Conservation (phyloP, 176 grass and related monocot species). For the Eleusine coracana region DNA sequence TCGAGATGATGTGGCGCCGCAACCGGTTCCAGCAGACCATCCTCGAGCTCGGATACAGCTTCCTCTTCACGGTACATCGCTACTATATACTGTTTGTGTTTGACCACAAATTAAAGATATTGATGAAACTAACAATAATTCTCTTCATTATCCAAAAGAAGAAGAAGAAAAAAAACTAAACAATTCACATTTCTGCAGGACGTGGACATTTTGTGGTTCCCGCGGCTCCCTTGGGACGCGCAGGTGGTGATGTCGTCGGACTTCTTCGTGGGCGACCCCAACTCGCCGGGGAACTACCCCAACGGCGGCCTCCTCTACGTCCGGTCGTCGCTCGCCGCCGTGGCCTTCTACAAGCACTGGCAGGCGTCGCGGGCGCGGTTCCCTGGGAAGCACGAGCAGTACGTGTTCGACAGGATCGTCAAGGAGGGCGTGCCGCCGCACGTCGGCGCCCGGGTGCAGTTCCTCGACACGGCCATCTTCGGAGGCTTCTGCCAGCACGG, state of each 20-base stretch:
- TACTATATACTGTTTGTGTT: background rate
- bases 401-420: conserved; percentile 70
- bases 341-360: conserved; percentile 72
- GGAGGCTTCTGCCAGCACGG: conserved; percentile 67
- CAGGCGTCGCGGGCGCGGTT: conserved; percentile 46
- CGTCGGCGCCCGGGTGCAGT: conserved; percentile 50
- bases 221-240: conserved; percentile 25
- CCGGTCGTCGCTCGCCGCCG: conserved; percentile 22
- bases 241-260: conserved; percentile 70
- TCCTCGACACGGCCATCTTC: conserved; percentile 62
- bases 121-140: too few relatives aligned
- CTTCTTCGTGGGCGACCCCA: conserved; percentile 52
- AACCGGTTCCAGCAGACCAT: conserved; percentile 62
- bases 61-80: conserved; percentile 62
- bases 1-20: conserved; percentile 84
- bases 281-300: conserved; percentile 47
- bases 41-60: conserved; percentile 74
- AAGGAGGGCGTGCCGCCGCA: conserved; percentile 51
- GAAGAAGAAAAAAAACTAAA: too few relatives aligned
- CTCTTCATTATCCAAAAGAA: too few relatives aligned
- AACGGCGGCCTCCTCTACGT: conserved; percentile 80
- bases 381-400: conserved; percentile 68
- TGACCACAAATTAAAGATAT: background rate
- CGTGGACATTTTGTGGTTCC: conserved; percentile 87
- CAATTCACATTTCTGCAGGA: conserved; percentile 41